Percentiles rank a stretch among this genome's conserved stretches.
Evolutionary conservation across 2,329 filamentous ascomycete species (phyloP).

Genomic region (Penicillium verrucosum): DNA sequence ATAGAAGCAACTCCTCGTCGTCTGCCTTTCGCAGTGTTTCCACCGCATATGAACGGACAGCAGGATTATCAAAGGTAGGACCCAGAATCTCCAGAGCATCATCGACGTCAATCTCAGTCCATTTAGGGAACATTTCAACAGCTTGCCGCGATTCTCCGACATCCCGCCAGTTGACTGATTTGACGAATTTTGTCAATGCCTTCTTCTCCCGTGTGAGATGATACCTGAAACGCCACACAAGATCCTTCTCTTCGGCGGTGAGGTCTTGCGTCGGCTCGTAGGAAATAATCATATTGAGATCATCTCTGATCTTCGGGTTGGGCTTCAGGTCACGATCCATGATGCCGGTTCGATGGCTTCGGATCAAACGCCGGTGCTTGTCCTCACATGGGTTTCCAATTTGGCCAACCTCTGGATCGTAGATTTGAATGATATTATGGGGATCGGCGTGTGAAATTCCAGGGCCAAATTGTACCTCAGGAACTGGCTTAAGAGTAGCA

Average conservation of each 20-base stretch:
- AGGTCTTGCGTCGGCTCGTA: constrained; percentile 90
- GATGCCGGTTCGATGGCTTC: constrained; percentile 89
- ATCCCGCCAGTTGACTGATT: constrained; percentile 93
- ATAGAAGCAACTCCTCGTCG: constrained; percentile 85
- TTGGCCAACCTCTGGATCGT: constrained; percentile 87
- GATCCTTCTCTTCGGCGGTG: constrained; percentile 86
- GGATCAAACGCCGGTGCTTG: constrained; percentile 87
- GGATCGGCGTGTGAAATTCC: constrained; percentile 71
- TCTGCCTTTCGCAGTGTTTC: constrained; percentile 87
- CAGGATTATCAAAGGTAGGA: constrained; percentile 82
- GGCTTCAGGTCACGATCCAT: constrained; percentile 93
- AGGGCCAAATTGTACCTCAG: constrained; percentile 84
- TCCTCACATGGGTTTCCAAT: constrained; percentile 90
- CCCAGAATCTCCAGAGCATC: constrained; percentile 92
- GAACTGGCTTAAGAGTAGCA: constrained; percentile 71
- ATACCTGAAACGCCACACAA: constrained; percentile 96
- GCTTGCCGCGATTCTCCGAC: constrained; percentile 81
- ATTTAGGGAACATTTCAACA: constrained; percentile 82
- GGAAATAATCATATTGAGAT: constrained; percentile 83
- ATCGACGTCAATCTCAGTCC: constrained; percentile 96
- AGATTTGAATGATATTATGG: constrained; percentile 69
- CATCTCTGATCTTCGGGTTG: constrained; percentile 91
- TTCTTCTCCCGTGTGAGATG: constrained; percentile 89
- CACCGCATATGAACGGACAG: constrained; percentile 89
- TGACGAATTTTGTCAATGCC: constrained; percentile 93